Evolutionary conservation across 106 monocot species (phyloP), one percentile per base, ranked within the genome.

Genomic region (Amphibolis antarctica): DNA sequence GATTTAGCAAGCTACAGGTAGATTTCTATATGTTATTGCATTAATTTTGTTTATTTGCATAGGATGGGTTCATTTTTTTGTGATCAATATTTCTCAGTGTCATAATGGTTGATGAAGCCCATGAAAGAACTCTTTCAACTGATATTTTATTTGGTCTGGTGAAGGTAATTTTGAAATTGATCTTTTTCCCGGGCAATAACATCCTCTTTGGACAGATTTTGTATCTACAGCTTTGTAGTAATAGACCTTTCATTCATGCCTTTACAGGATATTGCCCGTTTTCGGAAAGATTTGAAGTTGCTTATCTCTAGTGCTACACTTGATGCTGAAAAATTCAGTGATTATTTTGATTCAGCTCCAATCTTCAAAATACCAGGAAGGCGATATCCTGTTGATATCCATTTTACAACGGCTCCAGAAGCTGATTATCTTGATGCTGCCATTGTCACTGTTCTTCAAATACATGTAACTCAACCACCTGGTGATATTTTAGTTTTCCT

Each of bases 61-160:
- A n/a, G 52, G 6, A 14, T 56, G 1, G 26, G 15, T 25, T 13
- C 27, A 21, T 24, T 14, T 29, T n/a, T 48, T 49, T 23, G 42
- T 61, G 29, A 59, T 22, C 25, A 26, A 42, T 49, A 60, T 44
- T 48, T 52, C n/a, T n/a, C 66, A 92, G 92, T 71, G 85, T 92
- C 61, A 71, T 94, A 28, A 89, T 94, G 89, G 89, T 94, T 28
- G 89, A 94, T 67, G 94, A 94, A 66, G 94, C 89, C 19, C 94
- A 94, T 52, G 94, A 94, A 71, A 74, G 94, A 55, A 92, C 86
- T 55, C 71, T 92, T 15, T 86, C 83, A 27, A 92, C 92, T 12
- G 87, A 92, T 71, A 83, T 92, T 29, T 76, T 92, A 58, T 83
- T 92, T 82, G 92, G 86, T 31, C 66, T 92, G 64, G 83, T 92